Base-by-base conservation (phyloP, 2,329 filamentous ascomycete species). In the Fusarium secorum region DNA sequence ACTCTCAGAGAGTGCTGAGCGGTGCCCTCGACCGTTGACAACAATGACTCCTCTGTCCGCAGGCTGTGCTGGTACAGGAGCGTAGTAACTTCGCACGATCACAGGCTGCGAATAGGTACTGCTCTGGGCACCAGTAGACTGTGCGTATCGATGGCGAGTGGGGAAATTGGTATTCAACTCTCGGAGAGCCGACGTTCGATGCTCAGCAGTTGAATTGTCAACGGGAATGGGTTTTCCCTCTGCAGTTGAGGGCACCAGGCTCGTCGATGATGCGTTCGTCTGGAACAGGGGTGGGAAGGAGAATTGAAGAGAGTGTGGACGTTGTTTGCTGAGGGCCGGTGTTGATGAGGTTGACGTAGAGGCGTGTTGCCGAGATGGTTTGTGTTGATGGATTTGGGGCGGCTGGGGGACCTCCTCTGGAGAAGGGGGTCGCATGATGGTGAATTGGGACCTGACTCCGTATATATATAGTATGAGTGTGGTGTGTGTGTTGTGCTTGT, bases 71-170 rank as follows among this genome's bases (percentile, higher is more conserved):
- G 79, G 75, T 28, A 74, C 81, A 15, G 81, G 84, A 3, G 86
- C 85, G 45, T 87, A 88, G 75, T 91, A 90, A 52, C 88, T 90
- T 63, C 88, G 85, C 28, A 91, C 89, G 41, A 91, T 86, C 61
- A 91, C 88, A n/a, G 89, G 89, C 68, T 90, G 88, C 6, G 87
- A 89, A 75, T 88, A 89, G 41, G 88, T 90, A 70, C 83, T 87
- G 78, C 81, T 88, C 74, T 86, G 83, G 22, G 88, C 84, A 15
- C 86, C 85, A 17, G 85, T 85, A 28, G 86, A 87, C 77, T 88
- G 87, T 64, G 86, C 81, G 81, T 87, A 88, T 69, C 84, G 85
- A 76, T 87, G 87, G 46, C 85, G 84, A 54, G 85, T 87, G 10
- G 87, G 86, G 63, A 87, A 88, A 72, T 85, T 85, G 74, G 81